These are phyloP conservation scores for Phaeotremella fagi DNA, from an alignment of 768 basidiomycete genomes.

Conservation along the genomic window DNA sequence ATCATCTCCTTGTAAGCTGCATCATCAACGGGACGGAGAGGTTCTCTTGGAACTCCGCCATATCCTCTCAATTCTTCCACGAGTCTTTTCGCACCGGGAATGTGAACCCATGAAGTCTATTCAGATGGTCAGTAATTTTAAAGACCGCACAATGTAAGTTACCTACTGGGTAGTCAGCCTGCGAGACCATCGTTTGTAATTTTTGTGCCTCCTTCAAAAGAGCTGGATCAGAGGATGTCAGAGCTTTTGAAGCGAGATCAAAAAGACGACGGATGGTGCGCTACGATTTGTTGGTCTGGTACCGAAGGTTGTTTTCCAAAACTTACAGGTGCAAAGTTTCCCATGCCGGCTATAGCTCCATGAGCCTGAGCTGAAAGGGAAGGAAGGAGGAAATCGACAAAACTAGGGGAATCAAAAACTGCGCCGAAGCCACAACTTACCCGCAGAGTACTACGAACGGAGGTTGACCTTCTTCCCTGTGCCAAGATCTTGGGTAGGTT, in stretches of 20 bases:
- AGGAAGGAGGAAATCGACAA: slow-evolving; percentile 68
- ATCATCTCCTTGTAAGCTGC: slow-evolving; percentile 59
- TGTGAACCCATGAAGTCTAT: slow-evolving; percentile 49
- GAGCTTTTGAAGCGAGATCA: slow-evolving; percentile 57
- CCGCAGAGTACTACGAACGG: slow-evolving; percentile 70
- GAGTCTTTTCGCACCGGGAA: slow-evolving; percentile 71
- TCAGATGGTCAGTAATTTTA: too few species aligned
- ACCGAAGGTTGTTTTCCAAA: neutral
- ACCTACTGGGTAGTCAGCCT: slow-evolving; percentile 71
- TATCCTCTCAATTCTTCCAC: slow-evolving; percentile 70
- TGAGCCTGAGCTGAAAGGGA: slow-evolving; percentile 65
- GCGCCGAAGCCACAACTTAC: neutral
- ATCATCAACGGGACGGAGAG: slow-evolving; percentile 60
- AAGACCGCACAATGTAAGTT: too few species aligned
- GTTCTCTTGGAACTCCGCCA: slow-evolving; percentile 68
- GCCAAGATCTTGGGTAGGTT: slow-evolving; percentile 62
- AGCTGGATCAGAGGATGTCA: slow-evolving; percentile 44
- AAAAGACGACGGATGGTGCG: slow-evolving; percentile 58
- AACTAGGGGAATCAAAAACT: slow-evolving; percentile 51
- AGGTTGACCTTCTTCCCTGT: slow-evolving; percentile 41
- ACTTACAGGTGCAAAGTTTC: slow-evolving; percentile 55
- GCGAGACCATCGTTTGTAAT: slow-evolving; percentile 69
- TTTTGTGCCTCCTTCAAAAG: slow-evolving; percentile 63
- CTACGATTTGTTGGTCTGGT: slow-evolving; percentile 48
- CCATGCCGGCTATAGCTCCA: slow-evolving; percentile 80